Evolutionary conservation across 495 filamentous ascomycete species (phyloP), one percentile per base, ranked within the genome.

Genomic region (Lasiosphaeria hispida): DNA sequence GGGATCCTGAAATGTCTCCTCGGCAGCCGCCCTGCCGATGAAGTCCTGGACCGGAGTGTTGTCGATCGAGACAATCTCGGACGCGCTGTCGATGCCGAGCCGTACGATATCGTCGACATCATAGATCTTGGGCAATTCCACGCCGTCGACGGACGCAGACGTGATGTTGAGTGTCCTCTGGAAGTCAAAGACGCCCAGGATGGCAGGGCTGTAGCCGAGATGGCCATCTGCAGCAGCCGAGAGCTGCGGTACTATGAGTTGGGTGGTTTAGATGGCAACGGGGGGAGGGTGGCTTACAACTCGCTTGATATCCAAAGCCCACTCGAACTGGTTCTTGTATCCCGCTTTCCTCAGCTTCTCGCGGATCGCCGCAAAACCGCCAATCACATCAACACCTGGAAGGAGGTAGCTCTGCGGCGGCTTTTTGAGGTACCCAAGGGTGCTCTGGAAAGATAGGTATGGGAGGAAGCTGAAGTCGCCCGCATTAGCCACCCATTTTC

Each of bases 281-380:
- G 23, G 23, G 23, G 23, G 23, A 30, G 23, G 23, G 23, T 30
- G 23, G 5, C 23, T 30, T 30, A 30, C 23, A 30, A 52, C 30
- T 18, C 30, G 19, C 10, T 17, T n/a, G 13, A 81, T 63, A 9
- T 75, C 76, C 9, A 71, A 37, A 23, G 79, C 75, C 56, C 79
- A 79, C 9, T 81, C 75, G 47, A 72, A 81, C 56, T 81, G 76
- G 39, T 68, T 77, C 9, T 53, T 64, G 58, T 75, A 82, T 9
- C 39, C 53, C 1, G 64, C 66, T 15, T 48, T 50, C 19, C 57
- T 18, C 8, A 58, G 49, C 4, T 62, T 69, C 10, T 57, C 48
- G 1, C 42, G 37, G 36, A 78, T 72, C 3, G 61, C 49, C 23
- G 71, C 63, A n/a, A 76, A 53, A 8, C 64, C 68, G 3, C 64